These are phyloP conservation scores for Leccinellum rugosiceps DNA, from an alignment of 768 basidiomycete genomes.

Conservation along the genomic window DNA sequence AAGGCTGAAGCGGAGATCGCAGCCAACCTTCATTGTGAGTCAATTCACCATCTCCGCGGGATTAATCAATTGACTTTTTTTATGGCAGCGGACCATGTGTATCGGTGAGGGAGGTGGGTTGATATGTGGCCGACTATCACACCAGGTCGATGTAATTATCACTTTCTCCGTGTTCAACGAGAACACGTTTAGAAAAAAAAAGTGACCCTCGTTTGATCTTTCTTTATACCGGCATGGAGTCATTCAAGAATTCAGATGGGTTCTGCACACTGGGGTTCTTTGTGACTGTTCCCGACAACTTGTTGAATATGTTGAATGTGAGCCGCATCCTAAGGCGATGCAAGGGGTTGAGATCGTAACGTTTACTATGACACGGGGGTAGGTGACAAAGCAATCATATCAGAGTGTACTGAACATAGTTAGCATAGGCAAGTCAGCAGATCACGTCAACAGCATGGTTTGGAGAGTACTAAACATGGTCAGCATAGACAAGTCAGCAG, in stretches of 20 bases:
- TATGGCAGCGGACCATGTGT: conserved; percentile 76
- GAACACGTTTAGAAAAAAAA: conserved; percentile 3
- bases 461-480: neutral
- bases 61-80: conserved; percentile 18
- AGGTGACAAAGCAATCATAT: neutral
- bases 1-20: conserved; percentile 96
- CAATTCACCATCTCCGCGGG: conserved; percentile 7
- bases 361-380: neutral
- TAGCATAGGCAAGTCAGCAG: neutral
- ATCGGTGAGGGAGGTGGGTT: conserved; percentile 51
- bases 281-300: neutral
- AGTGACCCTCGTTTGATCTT: conserved; percentile 1
- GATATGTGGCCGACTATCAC: conserved; percentile 8
- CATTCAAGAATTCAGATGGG: neutral
- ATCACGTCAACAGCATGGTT: neutral
- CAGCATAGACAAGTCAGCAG: neutral
- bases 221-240: neutral
- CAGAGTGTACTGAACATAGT: neutral
- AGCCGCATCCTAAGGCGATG: neutral
- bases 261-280: neutral
- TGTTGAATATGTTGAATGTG: neutral
- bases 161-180: conserved; percentile 4
- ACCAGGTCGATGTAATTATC: conserved; percentile 25
- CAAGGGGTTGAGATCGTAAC: neutral
- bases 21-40: conserved; percentile 80